Evolutionary conservation across 2,329 filamentous ascomycete species (phyloP).

Genomic region (Fulvia fulva): DNA sequence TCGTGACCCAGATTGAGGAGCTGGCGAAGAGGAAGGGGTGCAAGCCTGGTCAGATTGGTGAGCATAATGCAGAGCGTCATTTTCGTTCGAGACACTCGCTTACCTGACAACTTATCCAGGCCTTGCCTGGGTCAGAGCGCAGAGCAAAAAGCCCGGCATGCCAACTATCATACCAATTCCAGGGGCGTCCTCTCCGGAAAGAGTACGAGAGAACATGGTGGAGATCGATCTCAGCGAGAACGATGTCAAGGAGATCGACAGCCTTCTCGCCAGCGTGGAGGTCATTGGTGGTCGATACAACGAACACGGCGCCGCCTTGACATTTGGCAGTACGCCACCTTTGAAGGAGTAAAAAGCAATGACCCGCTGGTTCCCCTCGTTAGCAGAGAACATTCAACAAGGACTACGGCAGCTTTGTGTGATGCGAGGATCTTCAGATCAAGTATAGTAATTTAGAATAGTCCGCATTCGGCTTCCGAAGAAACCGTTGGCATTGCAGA

Average conservation of each 20-base stretch:
- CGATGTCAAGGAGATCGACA: slow-evolving; percentile 50
- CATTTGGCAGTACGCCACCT: slow-evolving; percentile 28
- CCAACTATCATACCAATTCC: slow-evolving; percentile 45
- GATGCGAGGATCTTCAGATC: slow-evolving; percentile 35
- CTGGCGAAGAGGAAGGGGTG: slow-evolving; percentile 57
- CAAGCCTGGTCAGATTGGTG: slow-evolving; percentile 45
- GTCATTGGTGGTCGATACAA: slow-evolving; percentile 42
- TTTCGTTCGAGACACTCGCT: background rate
- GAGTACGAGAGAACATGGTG: slow-evolving; percentile 40
- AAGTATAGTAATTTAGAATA: slow-evolving; percentile 49
- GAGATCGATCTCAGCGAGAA: slow-evolving; percentile 42
- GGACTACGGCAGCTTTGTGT: background rate
- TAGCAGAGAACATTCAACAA: background rate
- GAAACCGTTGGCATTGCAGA: slow-evolving; percentile 49
- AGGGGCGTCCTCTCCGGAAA: slow-evolving; percentile 36
- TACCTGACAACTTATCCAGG: background rate
- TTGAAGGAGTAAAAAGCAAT: slow-evolving; percentile 11
- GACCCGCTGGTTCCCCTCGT: background rate
- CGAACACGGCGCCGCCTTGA: slow-evolving; percentile 16
- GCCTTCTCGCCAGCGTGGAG: slow-evolving; percentile 46
- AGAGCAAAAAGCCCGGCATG: slow-evolving; percentile 41
- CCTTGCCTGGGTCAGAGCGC: slow-evolving; percentile 46
- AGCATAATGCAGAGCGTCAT: background rate
- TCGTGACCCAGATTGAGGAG: slow-evolving; percentile 55
- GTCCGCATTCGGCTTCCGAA: slow-evolving; percentile 41